Evolutionary conservation across 169 alveolate genomes (phyloP).

Genomic region (Blepharisma undulans): DNA sequence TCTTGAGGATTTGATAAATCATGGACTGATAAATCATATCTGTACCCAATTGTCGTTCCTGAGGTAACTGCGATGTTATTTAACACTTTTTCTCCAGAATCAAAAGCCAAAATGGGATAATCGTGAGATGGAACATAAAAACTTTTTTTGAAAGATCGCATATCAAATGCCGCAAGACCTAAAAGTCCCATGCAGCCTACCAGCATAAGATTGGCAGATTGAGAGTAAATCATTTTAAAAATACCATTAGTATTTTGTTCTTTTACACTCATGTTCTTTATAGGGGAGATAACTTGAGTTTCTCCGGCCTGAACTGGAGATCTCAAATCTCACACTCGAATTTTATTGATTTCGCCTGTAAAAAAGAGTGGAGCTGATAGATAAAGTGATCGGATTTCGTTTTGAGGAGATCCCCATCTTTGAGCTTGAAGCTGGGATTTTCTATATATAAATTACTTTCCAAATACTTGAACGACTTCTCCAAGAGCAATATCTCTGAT

Average conservation of each 20-base stretch:
- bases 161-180: neutral
- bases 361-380: constrained; percentile 25
- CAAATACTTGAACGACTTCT: neutral
- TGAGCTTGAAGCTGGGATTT: neutral
- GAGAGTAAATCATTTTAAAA: neutral
- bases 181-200: constrained; percentile 24
- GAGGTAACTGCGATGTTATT: constrained; percentile 36
- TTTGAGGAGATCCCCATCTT: neutral
- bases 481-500: neutral
- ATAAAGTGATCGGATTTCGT: neutral
- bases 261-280: neutral
- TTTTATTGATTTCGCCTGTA: constrained; percentile 53
- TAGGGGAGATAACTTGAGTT: neutral
- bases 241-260: neutral
- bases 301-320: neutral
- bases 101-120: constrained; percentile 57
- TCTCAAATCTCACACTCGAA: constrained; percentile 64
- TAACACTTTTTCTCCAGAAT: constrained; percentile 38
- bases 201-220: neutral
- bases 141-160: neutral
- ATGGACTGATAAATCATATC: constrained; percentile 55
- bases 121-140: constrained; percentile 52
- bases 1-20: constrained; percentile 36
- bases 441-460: neutral
- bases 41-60: constrained; percentile 45